Percentiles rank a stretch among this genome's conserved stretches.
Evolutionary conservation across 2,329 filamentous ascomycete species (phyloP).

Genomic region (Hymenotorrendiella dingleyae): DNA sequence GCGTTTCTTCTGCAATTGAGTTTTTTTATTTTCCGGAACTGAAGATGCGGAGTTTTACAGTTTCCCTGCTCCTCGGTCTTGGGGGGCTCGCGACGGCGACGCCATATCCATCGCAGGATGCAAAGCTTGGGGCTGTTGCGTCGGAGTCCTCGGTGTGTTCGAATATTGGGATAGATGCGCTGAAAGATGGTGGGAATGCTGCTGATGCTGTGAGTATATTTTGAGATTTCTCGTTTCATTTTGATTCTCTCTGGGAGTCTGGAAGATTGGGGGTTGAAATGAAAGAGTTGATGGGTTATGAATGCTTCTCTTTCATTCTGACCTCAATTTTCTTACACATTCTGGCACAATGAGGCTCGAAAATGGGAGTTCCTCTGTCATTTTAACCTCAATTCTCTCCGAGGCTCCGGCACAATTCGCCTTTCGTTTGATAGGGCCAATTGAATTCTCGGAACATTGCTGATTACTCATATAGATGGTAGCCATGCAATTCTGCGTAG

Average conservation of each 20-base stretch:
- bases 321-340: no score
- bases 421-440: no score
- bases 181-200: conserved; percentile 53
- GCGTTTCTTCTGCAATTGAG: conserved; percentile 1
- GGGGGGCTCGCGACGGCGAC: not conserved
- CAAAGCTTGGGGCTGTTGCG: conserved; percentile 56
- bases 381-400: no score
- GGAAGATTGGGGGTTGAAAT: no score
- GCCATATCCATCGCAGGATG: conserved; percentile 1
- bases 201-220: conserved; percentile 40
- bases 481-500: conserved; percentile 47
- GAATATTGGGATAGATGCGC: conserved; percentile 57
- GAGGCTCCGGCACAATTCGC: no score
- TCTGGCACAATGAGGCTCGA: no score
- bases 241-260: not conserved
- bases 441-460: no score
- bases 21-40: no score
- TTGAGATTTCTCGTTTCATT: not conserved
- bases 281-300: no score
- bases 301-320: no score
- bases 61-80: conserved; percentile 4
- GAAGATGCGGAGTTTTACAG: no score
- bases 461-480: conserved; percentile 38
- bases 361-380: no score
- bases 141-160: conserved; percentile 67